Base-by-base conservation (phyloP, 805 yeast genomes). In the Kuraishia ogatae region DNA sequence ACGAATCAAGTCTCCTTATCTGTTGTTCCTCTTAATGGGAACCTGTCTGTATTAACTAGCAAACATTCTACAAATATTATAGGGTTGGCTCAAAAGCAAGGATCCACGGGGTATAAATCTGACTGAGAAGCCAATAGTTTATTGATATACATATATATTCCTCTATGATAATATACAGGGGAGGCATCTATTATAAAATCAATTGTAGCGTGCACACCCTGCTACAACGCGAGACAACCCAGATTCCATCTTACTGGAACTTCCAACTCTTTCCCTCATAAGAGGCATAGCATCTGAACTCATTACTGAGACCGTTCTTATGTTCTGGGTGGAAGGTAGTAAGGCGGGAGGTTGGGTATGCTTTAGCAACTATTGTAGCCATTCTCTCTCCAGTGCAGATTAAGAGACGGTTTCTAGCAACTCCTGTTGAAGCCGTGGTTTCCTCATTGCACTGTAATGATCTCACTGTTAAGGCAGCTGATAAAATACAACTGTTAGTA, bases 361-460 rank as follows among this genome's bases (percentile, higher is more conserved):
- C 78, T 52, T 76, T 71, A 39, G 71, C 64, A 39, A 90, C 81
- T n/a, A 86, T 68, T 2, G 78, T 78, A 22, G 75, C 74, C 92
- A 92, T 91, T 67, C 96, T 78, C 71, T 91, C 97, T 43, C 97
- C 97, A 1, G 97, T 91, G 60, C 93, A 87, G 2, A 87, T 79
- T n/a, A 89, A 77, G 39, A 87, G 64, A 60, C 80, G 79, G 60
- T 76, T 78, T 56, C 72, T 71, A 13, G 59, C 52, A 29, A 61
- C 73, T 1, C 85, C 85, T 7, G 56, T 21, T 13, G 59, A 61
- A 0, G 84, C 77, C 56, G 66, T 71, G 1, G 67, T 64, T 50
- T 65, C 69, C 50, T 82, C 80, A 1, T 60, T 58, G 39, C 68
- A 71, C 54, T 88, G 65, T 52, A 91, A 67, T 24, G 80, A 76